These are phyloP conservation scores for Neoascochyta sp. DNA, from an alignment of 2,329 filamentous ascomycete genomes.

Conservation along the genomic window DNA sequence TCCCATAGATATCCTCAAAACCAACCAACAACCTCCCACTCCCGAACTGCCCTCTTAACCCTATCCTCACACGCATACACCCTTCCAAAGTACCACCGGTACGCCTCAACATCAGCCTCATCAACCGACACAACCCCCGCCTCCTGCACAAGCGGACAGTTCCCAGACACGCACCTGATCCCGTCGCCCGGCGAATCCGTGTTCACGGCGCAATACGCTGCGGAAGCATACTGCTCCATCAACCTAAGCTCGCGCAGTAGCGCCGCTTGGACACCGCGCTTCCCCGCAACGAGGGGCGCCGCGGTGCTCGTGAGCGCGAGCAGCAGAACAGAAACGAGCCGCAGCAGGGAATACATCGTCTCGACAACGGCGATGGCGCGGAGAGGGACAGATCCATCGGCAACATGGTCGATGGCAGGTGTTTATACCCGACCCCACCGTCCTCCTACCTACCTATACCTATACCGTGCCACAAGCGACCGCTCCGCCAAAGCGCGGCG, in stretches of 20 bases:
- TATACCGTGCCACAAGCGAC: too few relatives aligned
- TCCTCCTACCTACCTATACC: too few relatives aligned
- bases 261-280: slow-evolving; percentile 17
- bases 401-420: too few relatives aligned
- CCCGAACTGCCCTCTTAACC: slow-evolving; percentile 7
- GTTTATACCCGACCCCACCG: too few relatives aligned
- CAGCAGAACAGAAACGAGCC: slow-evolving; percentile 9
- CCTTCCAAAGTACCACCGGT: slow-evolving; percentile 36
- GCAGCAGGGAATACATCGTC: too few relatives aligned
- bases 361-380: too few relatives aligned
- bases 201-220: slow-evolving; percentile 52
- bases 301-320: slow-evolving; percentile 13
- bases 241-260: slow-evolving; percentile 25
- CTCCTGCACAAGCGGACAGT: slow-evolving; percentile 49
- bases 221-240: slow-evolving; percentile 48
- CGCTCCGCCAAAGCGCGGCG: too few relatives aligned
- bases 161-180: slow-evolving; percentile 45
- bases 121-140: slow-evolving; percentile 22
- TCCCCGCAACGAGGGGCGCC: slow-evolving; percentile 13
- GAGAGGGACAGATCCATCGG: too few relatives aligned
- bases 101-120: slow-evolving; percentile 30
- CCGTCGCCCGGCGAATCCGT: slow-evolving; percentile 41
- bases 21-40: slow-evolving; percentile 10
- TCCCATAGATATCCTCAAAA: too few relatives aligned
- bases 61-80: slow-evolving; percentile 21